Evolutionary conservation across 768 basidiomycete genomes (phyloP).

Genomic region (Suillus alpinus): DNA sequence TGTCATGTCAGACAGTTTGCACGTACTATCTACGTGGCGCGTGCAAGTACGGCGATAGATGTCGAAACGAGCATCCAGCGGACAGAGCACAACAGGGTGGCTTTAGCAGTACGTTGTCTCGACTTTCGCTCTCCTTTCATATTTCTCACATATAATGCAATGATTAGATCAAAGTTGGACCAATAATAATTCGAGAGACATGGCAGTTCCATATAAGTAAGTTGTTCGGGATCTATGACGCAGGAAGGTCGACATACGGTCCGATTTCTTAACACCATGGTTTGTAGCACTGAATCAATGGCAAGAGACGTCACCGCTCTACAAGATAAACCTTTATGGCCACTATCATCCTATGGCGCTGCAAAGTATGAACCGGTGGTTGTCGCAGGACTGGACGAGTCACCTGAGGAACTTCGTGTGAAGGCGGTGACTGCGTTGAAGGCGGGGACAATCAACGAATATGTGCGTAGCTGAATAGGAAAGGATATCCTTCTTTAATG

Average conservation of each 20-base stretch:
- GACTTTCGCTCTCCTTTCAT: constrained; percentile 7
- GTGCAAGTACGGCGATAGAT: constrained; percentile 64
- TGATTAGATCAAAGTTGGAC: constrained; percentile 41
- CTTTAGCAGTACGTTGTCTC: constrained; percentile 51
- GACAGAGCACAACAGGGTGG: constrained; percentile 30
- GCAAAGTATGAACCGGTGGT: constrained; percentile 71
- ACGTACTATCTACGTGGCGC: constrained; percentile 59
- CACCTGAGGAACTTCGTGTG: constrained; percentile 74
- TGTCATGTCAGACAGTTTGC: constrained; percentile 48
- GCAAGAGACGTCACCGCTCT: constrained; percentile 55
- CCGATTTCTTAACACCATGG: not conserved
- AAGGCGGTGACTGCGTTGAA: constrained; percentile 56
- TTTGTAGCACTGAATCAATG: constrained; percentile 57
- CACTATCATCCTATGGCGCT: constrained; percentile 74
- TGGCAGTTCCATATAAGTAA: constrained; percentile 39
- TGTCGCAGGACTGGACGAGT: constrained; percentile 65
- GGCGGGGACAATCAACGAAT: constrained; percentile 57
- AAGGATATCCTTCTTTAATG: not conserved
- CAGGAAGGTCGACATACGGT: constrained; percentile 3
- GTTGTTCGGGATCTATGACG: constrained; percentile 12
- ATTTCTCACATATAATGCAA: constrained; percentile 11
- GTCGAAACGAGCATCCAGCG: constrained; percentile 63
- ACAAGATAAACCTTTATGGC: constrained; percentile 75
- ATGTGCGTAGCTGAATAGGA: constrained; percentile 47
- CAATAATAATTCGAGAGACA: constrained; percentile 24